Percentiles rank a stretch among this genome's conserved stretches.
phyloP scores from a whole-genome alignment of 169 alveolate species.

The Eimeria tenella region DNA sequence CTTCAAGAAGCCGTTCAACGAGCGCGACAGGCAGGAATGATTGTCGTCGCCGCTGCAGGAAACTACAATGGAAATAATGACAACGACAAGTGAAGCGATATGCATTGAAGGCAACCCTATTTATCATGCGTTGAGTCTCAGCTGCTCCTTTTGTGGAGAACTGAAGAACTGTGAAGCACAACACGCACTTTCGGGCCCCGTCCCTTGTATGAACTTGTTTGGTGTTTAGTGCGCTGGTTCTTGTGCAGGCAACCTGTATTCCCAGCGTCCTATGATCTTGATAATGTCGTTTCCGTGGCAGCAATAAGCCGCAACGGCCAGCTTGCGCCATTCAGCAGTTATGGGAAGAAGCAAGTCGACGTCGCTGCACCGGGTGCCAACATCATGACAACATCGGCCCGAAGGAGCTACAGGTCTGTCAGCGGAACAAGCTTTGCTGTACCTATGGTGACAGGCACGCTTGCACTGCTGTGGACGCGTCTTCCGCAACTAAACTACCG shows the following conservation, averaged over 20 bases:
- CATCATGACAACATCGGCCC: constrained; percentile 72
- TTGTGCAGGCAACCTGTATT: constrained; percentile 77
- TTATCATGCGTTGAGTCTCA: not conserved
- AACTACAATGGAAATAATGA: constrained; percentile 80
- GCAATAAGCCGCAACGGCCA: constrained; percentile 77
- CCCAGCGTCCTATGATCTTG: constrained; percentile 79
- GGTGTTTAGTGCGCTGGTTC: constrained; percentile 5
- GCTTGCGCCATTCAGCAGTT: constrained; percentile 79
- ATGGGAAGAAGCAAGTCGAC: constrained; percentile 78
- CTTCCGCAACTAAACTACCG: constrained; percentile 81
- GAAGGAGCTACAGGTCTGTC: constrained; percentile 79
- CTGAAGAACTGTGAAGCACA: not conserved
- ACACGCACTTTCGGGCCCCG: not conserved
- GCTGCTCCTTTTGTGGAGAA: not conserved
- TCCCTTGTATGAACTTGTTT: not conserved
- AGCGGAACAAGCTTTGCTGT: constrained; percentile 86
- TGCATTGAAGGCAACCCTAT: not conserved
- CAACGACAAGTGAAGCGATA: constrained; percentile 79
- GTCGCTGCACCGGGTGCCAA: constrained; percentile 81
- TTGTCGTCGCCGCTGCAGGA: constrained; percentile 83
- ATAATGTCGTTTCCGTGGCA: constrained; percentile 79
- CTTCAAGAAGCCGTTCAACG: constrained; percentile 80
- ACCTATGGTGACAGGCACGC: constrained; percentile 85
- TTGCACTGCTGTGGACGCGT: constrained; percentile 83
- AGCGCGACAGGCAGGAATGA: constrained; percentile 81